Conservation (phyloP, 495 filamentous ascomycete species). For the Aspergillus taichungensis region DNA sequence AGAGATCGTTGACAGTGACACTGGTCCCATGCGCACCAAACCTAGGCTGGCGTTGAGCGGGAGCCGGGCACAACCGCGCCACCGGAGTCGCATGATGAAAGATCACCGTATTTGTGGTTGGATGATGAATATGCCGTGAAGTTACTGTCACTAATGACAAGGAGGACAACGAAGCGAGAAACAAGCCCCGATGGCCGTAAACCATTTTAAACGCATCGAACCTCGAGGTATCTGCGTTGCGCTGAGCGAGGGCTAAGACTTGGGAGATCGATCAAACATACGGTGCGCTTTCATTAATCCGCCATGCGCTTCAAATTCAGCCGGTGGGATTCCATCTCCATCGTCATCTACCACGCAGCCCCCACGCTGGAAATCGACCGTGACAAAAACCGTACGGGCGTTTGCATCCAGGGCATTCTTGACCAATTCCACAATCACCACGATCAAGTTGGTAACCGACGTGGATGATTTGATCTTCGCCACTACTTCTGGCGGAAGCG, state of each 20-base stretch:
- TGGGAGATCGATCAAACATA: slow-evolving; percentile 28
- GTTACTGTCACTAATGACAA: slow-evolving; percentile 72
- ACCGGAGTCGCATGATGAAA: slow-evolving; percentile 65
- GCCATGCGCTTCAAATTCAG: slow-evolving; percentile 60
- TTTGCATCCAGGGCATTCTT: slow-evolving; percentile 81
- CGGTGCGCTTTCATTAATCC: slow-evolving; percentile 68
- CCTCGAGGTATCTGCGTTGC: slow-evolving; percentile 67
- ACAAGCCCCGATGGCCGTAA: slow-evolving; percentile 66
- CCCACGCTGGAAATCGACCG: slow-evolving; percentile 67
- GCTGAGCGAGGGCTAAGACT: slow-evolving; percentile 11
- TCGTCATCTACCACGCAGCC: slow-evolving; percentile 83
- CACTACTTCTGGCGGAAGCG: slow-evolving; percentile 63
- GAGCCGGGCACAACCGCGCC: slow-evolving; percentile 58
- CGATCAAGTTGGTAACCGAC: slow-evolving; percentile 64
- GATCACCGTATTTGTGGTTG: slow-evolving; percentile 58
- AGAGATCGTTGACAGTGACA: slow-evolving; percentile 75
- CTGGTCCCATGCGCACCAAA: slow-evolving; percentile 62
- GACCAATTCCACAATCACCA: slow-evolving; percentile 64
- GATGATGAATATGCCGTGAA: slow-evolving; percentile 58
- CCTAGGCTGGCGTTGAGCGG: slow-evolving; percentile 47
- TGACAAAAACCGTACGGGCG: slow-evolving; percentile 60
- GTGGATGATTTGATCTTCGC: slow-evolving; percentile 86
- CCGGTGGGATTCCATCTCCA: slow-evolving; percentile 66
- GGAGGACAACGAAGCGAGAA: slow-evolving; percentile 68
- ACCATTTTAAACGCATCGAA: slow-evolving; percentile 31